These are phyloP conservation scores for Trichoderma aggressivum DNA, from an alignment of 2,329 filamentous ascomycete species.

Conservation along the genomic window DNA sequence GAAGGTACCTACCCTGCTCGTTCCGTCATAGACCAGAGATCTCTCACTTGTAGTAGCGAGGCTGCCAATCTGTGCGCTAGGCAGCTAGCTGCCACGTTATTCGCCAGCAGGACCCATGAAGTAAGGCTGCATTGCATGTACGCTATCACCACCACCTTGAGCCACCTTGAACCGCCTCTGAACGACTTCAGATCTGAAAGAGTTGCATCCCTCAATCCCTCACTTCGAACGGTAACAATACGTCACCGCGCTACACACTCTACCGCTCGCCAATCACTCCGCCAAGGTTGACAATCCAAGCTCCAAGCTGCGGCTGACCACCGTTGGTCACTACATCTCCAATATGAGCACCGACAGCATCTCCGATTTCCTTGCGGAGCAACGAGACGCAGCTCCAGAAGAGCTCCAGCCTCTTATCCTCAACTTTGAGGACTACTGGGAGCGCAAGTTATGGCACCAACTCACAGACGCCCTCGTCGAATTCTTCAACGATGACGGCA, in stretches of 20 bases:
- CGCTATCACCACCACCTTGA: background rate
- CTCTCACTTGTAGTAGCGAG: background rate
- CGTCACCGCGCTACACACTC: background rate
- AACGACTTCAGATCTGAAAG: background rate
- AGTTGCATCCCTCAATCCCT: background rate
- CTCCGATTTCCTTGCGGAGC: constrained; percentile 84
- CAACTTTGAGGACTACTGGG: constrained; percentile 94
- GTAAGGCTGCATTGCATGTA: constrained; percentile 8
- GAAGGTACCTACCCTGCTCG: background rate
- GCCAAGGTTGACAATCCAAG: background rate
- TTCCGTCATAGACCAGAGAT: background rate
- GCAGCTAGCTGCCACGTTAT: constrained; percentile 16
- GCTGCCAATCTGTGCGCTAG: constrained; percentile 1
- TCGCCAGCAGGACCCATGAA: background rate
- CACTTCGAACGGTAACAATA: background rate
- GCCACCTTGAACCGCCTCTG: background rate
- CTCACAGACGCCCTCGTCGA: constrained; percentile 84
- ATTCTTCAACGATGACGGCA: constrained; percentile 82
- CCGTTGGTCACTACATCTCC: background rate
- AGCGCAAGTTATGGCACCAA: constrained; percentile 98
- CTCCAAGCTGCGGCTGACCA: background rate
- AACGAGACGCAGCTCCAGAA: constrained; percentile 82
- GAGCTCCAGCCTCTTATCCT: constrained; percentile 86
- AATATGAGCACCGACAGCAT: constrained; percentile 83
- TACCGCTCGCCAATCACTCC: background rate